Percentiles rank a stretch among this genome's conserved stretches.
phyloP scores from a whole-genome alignment of 495 filamentous ascomycete species.

The Cetradonia linearis region DNA sequence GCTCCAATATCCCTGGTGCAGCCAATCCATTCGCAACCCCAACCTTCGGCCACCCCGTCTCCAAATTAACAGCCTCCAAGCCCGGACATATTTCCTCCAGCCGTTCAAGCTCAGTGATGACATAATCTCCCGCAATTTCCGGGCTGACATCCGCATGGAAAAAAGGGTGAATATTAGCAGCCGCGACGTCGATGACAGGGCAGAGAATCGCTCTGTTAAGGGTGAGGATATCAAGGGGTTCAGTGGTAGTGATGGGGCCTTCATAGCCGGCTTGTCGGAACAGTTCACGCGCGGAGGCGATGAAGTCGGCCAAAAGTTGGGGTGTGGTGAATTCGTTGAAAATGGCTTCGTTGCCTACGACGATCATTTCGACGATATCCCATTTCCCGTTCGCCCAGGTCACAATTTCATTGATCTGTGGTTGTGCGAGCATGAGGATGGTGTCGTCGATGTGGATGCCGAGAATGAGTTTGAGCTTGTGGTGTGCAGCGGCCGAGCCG shows the following conservation, averaged over 20 bases:
- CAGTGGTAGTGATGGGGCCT: conserved; percentile 72
- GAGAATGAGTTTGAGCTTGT: conserved; percentile 67
- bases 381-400: conserved; percentile 51
- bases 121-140: conserved; percentile 61
- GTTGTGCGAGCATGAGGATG: conserved; percentile 42
- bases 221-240: conserved; percentile 64
- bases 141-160: conserved; percentile 65
- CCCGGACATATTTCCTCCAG: conserved; percentile 55
- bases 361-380: conserved; percentile 64
- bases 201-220: conserved; percentile 52
- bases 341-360: conserved; percentile 84
- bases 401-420: conserved; percentile 64
- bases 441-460: conserved; percentile 69
- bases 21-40: conserved; percentile 63
- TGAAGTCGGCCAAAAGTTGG: conserved; percentile 54
- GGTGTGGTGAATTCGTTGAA: conserved; percentile 56
- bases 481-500: conserved; percentile 47
- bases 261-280: conserved; percentile 55
- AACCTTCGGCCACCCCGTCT: conserved; percentile 79
- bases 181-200: conserved; percentile 61
- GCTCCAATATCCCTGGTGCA: conserved; percentile 53
- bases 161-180: conserved; percentile 84
- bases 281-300: conserved; percentile 37
- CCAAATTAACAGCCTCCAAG: conserved; percentile 57
- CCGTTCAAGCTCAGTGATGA: conserved; percentile 51